phyloP scores from a whole-genome alignment of 441 rosid species.

The Raphanus hybrid region DNA sequence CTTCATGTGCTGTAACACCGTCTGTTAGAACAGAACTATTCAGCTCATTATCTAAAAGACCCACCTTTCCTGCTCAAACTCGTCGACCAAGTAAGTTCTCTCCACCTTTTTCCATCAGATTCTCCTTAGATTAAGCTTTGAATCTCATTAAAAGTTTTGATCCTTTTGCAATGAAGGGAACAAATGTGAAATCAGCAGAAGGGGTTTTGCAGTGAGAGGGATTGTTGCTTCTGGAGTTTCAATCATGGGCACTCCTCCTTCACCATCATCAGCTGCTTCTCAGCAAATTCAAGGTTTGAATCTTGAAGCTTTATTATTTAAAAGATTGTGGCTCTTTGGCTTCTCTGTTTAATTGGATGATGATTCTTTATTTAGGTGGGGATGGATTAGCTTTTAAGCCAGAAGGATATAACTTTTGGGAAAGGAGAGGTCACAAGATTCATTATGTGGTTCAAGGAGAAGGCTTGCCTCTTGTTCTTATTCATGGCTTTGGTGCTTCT shows the following conservation, averaged over 20 bases:
- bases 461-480: conserved; percentile 86
- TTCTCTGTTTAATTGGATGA: conserved; percentile 15
- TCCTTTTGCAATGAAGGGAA: conserved; percentile 51
- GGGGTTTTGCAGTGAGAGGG: conserved; percentile 71
- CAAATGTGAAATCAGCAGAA: conserved; percentile 68
- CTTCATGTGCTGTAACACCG: conserved; percentile 56
- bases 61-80: conserved; percentile 51
- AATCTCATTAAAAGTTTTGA: not conserved
- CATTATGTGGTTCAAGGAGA: conserved; percentile 97
- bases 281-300: conserved; percentile 66
- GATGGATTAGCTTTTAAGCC: conserved; percentile 88
- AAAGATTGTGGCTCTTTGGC: conserved; percentile 1
- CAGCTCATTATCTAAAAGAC: conserved; percentile 48
- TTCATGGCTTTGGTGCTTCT: conserved; percentile 99
- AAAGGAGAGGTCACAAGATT: conserved; percentile 87
- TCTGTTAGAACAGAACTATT: conserved; percentile 54
- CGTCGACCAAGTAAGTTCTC: conserved; percentile 52
- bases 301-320: not conserved
- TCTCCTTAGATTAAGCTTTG: conserved; percentile 9
- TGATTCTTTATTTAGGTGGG: conserved; percentile 48
- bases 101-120: not conserved
- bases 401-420: conserved; percentile 93
- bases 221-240: conserved; percentile 81
- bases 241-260: conserved; percentile 47
- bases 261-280: conserved; percentile 53